Evolutionary conservation across 1,284 basidiomycete genomes (phyloP), one percentile per base, ranked within the genome.

Genomic region (Malassezia cuniculi): DNA sequence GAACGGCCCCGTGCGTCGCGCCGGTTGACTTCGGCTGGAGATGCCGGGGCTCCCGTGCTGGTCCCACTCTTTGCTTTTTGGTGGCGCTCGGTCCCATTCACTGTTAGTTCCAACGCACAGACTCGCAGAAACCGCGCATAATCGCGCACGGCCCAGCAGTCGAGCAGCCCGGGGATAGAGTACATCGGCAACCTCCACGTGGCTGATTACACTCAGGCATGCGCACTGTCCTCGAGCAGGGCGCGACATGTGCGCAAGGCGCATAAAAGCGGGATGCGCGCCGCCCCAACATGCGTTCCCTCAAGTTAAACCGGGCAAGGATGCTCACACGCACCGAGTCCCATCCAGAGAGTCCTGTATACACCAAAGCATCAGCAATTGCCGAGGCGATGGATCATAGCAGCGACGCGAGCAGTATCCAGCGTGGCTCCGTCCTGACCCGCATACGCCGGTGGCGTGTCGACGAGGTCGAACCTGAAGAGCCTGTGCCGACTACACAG

Each of bases 1-100:
- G 85, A 84, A 38, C 81, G 72, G 6, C 83, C 84, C 18, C 80
- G 71, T 54, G 71, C 66, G 63, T 86, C 83, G 21, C 76, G 71
- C 3, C 78, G 74, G 56, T 87, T 87, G 34, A 86, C 75, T 62
- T 84, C 79, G 8, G 58, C 35, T 6, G 60, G 58, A 39, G 4
- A 33, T 34, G 15, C n/a, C 12, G 6, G 24, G 22, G 9, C 31
- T 18, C 6, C 35, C 36, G 22, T 12, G 14, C 15, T 39, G 44
- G 40, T 60, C 57, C 12, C 26, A 15, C 32, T 54, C 41, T 41
- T 50, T 36, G 39, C 57, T 55, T 46, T 55, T 55, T 42, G 55
- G 36, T 48, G 41, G 22, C 5, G 25, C 14, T 12, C 7, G 20
- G 30, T 9, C 15, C 8, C 8, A 26, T 9, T 9, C 25, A 29